Base-by-base conservation (phyloP, 129 eudicot species). In the Mikania micrantha region DNA sequence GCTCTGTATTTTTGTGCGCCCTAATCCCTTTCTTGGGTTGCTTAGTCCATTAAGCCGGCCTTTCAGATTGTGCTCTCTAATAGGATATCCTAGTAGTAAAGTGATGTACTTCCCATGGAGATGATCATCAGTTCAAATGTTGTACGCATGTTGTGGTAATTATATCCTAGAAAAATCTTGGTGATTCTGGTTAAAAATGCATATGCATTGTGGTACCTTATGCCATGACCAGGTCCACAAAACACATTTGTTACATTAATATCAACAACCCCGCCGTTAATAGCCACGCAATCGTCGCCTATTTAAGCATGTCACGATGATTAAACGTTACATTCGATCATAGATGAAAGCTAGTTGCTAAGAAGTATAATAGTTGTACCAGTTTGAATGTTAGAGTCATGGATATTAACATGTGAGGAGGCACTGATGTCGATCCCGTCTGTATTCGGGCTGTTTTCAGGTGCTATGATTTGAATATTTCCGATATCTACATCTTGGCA, bases 151-250 rank as follows among this genome's bases (percentile, higher is more conserved):
- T n/a, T n/a, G n/a, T n/a, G n/a, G n/a, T n/a, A n/a, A n/a, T n/a
- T n/a, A n/a, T n/a, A n/a, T n/a, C n/a, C n/a, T n/a, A n/a, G n/a
- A n/a, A n/a, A n/a, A n/a, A n/a, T n/a, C n/a, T n/a, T n/a, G n/a
- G n/a, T n/a, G n/a, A n/a, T n/a, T n/a, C n/a, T n/a, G n/a, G n/a
- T n/a, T n/a, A n/a, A n/a, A n/a, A n/a, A n/a, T n/a, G n/a, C n/a
- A n/a, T n/a, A n/a, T n/a, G n/a, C n/a, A n/a, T n/a, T n/a, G 20
- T 25, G 19, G 10, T 70, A 84, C 86, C 86, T 81, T 65, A 84
- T 81, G 41, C 86, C 86, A 58, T 84, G 86, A 22, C 86, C 90
- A 13, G 86, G 90, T 27, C 86, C 86, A 44, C 86, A 84, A 3
- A 22, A 11, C 73, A 84, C 70, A 12, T 72, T 22, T 0, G 77